These are phyloP conservation scores for Rhizoclosmatium sp. DNA, from an alignment of 192 early-diverging fungal genomes.

Conservation along the genomic window DNA sequence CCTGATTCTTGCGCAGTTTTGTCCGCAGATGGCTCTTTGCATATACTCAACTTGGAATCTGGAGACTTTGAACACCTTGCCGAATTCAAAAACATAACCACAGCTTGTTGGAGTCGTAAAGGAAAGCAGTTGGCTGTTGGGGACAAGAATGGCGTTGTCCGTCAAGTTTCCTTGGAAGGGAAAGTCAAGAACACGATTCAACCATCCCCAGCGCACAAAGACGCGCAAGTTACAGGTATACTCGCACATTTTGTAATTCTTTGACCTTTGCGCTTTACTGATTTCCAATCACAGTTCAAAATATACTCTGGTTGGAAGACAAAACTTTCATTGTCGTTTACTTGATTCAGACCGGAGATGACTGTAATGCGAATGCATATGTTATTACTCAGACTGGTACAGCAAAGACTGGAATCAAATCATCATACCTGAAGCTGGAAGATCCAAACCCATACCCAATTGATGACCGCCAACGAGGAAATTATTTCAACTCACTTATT, in stretches of 20 bases:
- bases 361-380: constrained; percentile 2
- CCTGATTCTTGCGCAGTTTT: constrained; percentile 18
- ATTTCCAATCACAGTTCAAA: constrained; percentile 55
- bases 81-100: background rate
- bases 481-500: constrained; percentile 11
- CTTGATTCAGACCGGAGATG: constrained; percentile 17
- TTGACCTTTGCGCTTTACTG: background rate
- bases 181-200: constrained; percentile 62
- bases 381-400: constrained; percentile 43
- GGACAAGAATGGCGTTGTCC: constrained; percentile 63
- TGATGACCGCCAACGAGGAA: constrained; percentile 20
- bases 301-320: constrained; percentile 80
- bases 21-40: constrained; percentile 2
- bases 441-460: constrained; percentile 32
- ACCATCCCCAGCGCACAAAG: constrained; percentile 41
- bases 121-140: constrained; percentile 90
- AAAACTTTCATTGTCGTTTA: constrained; percentile 75
- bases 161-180: constrained; percentile 72
- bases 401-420: constrained; percentile 36
- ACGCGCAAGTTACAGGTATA: background rate
- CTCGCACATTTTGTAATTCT: too few relatives aligned
- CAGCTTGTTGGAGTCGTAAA: constrained; percentile 85
- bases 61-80: background rate
- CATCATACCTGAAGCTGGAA: constrained; percentile 44
- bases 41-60: background rate